phyloP scores from a whole-genome alignment of 306 rosid genomes.

The Purshia tridentata region DNA sequence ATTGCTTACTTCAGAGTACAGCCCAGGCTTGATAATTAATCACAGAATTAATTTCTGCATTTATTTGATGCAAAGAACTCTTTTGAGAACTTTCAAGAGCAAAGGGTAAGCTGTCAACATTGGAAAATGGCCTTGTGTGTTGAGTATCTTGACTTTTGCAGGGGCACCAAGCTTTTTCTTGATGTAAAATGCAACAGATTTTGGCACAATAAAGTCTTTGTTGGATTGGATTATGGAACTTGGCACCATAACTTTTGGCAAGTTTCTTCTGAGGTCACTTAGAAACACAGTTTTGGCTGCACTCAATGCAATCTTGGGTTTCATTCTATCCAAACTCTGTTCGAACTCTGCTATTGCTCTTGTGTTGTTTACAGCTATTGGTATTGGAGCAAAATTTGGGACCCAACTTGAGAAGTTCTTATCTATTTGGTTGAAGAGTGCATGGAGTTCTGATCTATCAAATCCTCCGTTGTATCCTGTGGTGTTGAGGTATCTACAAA shows the following conservation, averaged over 20 bases:
- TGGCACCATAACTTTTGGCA: constrained; percentile 41
- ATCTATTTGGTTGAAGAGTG: constrained; percentile 31
- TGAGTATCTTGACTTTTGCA: constrained; percentile 35
- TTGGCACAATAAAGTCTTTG: constrained; percentile 34
- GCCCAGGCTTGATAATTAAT: too few species aligned
- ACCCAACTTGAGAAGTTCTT: constrained; percentile 35
- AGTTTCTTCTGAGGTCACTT: constrained; percentile 36
- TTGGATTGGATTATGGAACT: constrained; percentile 42
- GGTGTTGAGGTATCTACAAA: constrained; percentile 39
- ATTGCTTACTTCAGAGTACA: too few species aligned
- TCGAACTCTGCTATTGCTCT: constrained; percentile 33
- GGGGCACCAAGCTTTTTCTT: constrained; percentile 28
- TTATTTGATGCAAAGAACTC: constrained; percentile 1
- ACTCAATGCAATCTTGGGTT: constrained; percentile 37
- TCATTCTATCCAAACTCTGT: constrained; percentile 41
- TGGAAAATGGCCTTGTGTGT: constrained; percentile 48
- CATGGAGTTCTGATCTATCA: constrained; percentile 25
- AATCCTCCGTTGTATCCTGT: constrained; percentile 43
- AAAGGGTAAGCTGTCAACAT: constrained; percentile 41
- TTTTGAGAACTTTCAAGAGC: constrained; percentile 32
- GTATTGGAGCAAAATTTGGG: constrained; percentile 31
- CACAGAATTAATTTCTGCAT: neutral
- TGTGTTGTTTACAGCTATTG: constrained; percentile 25
- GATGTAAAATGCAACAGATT: constrained; percentile 39
- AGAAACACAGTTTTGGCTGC: constrained; percentile 42